These are phyloP conservation scores for Eudorina sp. DNA, from an alignment of 139 green algal species.

Conservation along the genomic window DNA sequence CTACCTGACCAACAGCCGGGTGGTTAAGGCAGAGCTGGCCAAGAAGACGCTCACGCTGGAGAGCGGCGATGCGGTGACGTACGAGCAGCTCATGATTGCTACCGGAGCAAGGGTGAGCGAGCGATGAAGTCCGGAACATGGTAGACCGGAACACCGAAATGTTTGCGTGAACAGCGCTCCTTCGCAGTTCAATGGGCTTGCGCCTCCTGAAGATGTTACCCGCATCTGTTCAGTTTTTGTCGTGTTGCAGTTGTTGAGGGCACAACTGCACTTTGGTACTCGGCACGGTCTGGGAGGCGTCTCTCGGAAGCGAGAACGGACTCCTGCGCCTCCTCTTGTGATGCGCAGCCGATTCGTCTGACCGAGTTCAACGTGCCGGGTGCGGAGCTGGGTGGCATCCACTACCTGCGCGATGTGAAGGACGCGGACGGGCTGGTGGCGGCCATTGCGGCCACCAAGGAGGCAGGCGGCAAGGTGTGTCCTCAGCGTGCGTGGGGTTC, in stretches of 20 bases:
- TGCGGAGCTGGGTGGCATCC: slow-evolving; percentile 85
- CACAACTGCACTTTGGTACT: too few species aligned
- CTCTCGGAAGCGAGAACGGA: too few species aligned
- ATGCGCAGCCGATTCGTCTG: slow-evolving; percentile 67
- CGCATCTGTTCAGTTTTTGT: too few species aligned
- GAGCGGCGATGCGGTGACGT: slow-evolving; percentile 74
- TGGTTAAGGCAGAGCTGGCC: slow-evolving; percentile 70
- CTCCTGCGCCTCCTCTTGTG: background rate
- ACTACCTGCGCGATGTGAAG: slow-evolving; percentile 86
- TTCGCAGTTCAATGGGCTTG: too few species aligned
- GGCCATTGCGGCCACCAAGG: slow-evolving; percentile 76
- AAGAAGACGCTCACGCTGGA: slow-evolving; percentile 76
- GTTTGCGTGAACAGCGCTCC: too few species aligned
- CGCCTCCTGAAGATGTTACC: too few species aligned
- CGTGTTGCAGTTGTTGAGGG: too few species aligned
- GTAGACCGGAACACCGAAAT: too few species aligned
- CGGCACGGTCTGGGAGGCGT: too few species aligned
- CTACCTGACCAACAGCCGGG: slow-evolving; percentile 73
- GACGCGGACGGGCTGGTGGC: slow-evolving; percentile 84
- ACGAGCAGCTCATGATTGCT: slow-evolving; percentile 90
- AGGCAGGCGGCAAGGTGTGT: slow-evolving; percentile 70
- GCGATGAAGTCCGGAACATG: too few species aligned
- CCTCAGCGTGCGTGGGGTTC: too few species aligned
- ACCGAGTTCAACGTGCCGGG: slow-evolving; percentile 77
- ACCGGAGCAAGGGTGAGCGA: slow-evolving; percentile 87